Percentiles rank a stretch among this genome's conserved stretches.
These are phyloP conservation scores for Aspergillus felis DNA, from an alignment of 2,329 filamentous ascomycete species.

Conservation along the genomic window DNA sequence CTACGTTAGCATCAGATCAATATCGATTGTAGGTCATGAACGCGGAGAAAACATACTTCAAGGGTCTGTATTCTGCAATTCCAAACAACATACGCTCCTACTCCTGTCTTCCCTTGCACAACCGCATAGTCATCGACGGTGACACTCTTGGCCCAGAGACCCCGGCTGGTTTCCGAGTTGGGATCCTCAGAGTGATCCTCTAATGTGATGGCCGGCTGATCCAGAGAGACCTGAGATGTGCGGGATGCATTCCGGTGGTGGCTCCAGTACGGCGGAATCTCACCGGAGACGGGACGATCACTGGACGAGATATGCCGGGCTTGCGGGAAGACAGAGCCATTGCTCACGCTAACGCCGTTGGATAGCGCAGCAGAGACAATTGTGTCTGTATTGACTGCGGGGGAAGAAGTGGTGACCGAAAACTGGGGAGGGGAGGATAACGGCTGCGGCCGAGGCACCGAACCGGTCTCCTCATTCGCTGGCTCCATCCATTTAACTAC, in stretches of 20 bases:
- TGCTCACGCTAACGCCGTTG: constrained; percentile 4
- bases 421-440: constrained; percentile 18
- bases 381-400: constrained; percentile 7
- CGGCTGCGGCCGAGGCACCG: constrained; percentile 26
- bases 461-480: constrained; percentile 36
- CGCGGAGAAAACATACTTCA: constrained; percentile 54
- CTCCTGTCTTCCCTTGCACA: constrained; percentile 54
- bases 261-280: constrained; percentile 45
- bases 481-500: constrained; percentile 41
- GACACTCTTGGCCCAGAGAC: constrained; percentile 61
- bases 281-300: constrained; percentile 26
- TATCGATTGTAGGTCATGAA: neutral
- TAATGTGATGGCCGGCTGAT: constrained; percentile 52
- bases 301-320: constrained; percentile 15
- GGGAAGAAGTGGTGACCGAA: constrained; percentile 7
- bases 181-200: constrained; percentile 62
- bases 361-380: constrained; percentile 7
- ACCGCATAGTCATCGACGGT: constrained; percentile 60
- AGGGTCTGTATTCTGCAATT: constrained; percentile 84
- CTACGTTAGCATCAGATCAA: constrained; percentile 11
- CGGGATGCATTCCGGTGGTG: constrained; percentile 41
- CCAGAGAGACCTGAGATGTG: constrained; percentile 36
- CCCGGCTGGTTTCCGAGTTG: constrained; percentile 52
- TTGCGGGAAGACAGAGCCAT: constrained; percentile 12
- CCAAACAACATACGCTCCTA: constrained; percentile 94